These are phyloP conservation scores for Darksidea phi DNA, from an alignment of 495 filamentous ascomycete genomes.

Conservation along the genomic window DNA sequence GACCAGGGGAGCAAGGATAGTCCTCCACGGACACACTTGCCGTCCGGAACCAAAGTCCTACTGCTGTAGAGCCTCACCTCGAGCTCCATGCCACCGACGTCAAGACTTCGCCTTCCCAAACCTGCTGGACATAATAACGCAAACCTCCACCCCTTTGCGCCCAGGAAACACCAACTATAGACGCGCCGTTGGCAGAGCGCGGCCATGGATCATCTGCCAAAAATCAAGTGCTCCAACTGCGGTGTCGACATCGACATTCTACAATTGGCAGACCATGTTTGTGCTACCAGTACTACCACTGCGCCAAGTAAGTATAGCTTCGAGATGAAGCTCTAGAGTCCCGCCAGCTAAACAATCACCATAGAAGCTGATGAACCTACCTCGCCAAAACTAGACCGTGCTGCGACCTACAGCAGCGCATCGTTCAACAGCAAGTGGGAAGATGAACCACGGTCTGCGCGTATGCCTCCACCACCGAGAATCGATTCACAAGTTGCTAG, in stretches of 20 bases:
- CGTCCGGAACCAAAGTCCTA: conserved; percentile 1
- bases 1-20: conserved; percentile 15
- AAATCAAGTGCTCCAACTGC: conserved; percentile 94
- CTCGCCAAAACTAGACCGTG: conserved; percentile 30
- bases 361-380: conserved; percentile 10
- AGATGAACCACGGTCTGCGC: conserved; percentile 29
- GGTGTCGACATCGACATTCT: conserved; percentile 82
- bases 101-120: conserved; percentile 4
- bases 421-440: conserved; percentile 14
- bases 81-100: conserved; percentile 22
- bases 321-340: too few species aligned
- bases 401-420: conserved; percentile 20
- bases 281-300: conserved; percentile 50
- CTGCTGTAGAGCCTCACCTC: neutral
- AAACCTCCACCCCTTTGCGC: neutral
- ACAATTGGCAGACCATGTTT: conserved; percentile 88
- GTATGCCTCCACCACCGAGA: conserved; percentile 49
- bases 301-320: conserved; percentile 23
- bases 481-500: conserved; percentile 59
- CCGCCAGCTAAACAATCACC: neutral
- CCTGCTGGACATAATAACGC: conserved; percentile 1
- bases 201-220: conserved; percentile 59
- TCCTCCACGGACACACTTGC: conserved; percentile 9
- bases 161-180: conserved; percentile 11
- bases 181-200: conserved; percentile 3